These are phyloP conservation scores for Simmondsia chinensis DNA, from an alignment of 148 eudicot genomes.

Conservation along the genomic window DNA sequence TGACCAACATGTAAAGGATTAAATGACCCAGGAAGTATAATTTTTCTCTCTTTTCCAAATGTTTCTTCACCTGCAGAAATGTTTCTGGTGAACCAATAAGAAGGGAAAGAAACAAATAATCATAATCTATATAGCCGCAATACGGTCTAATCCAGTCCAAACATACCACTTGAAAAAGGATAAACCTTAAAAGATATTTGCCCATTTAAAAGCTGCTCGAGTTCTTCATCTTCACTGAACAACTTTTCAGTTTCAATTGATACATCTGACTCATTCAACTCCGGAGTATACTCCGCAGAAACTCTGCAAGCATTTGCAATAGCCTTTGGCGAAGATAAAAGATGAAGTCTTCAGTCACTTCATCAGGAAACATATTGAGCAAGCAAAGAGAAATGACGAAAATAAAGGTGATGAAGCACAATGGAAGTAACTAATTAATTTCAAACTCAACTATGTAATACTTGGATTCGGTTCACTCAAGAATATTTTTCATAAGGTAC, in stretches of 20 bases:
- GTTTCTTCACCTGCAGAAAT: constrained; percentile 37
- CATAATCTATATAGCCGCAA: no score
- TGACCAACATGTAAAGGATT: constrained; percentile 96
- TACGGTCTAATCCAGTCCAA: not conserved
- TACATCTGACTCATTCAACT: constrained; percentile 44
- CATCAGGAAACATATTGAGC: not conserved
- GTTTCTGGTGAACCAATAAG: constrained; percentile 13
- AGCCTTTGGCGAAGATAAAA: constrained; percentile 35
- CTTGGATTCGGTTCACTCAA: no score
- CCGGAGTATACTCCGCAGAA: constrained; percentile 26
- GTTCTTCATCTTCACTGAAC: constrained; percentile 66
- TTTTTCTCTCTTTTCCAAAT: constrained; percentile 52
- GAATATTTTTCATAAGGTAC: no score
- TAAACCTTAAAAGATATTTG: constrained; percentile 71
- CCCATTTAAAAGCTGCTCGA: constrained; percentile 77
- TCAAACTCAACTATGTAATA: no score
- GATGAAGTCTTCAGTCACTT: not conserved
- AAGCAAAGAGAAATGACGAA: not conserved
- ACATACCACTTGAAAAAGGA: constrained; percentile 66
- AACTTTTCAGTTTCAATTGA: constrained; percentile 35
- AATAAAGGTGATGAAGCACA: not conserved
- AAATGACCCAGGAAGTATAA: constrained; percentile 86
- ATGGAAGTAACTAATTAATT: no score
- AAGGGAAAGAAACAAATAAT: not conserved
- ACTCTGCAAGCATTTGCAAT: constrained; percentile 65